Percentiles rank a stretch among this genome's conserved stretches.
Evolutionary conservation across 2,329 filamentous ascomycete genomes (phyloP).

Genomic region (Alternaria gansuensis): DNA sequence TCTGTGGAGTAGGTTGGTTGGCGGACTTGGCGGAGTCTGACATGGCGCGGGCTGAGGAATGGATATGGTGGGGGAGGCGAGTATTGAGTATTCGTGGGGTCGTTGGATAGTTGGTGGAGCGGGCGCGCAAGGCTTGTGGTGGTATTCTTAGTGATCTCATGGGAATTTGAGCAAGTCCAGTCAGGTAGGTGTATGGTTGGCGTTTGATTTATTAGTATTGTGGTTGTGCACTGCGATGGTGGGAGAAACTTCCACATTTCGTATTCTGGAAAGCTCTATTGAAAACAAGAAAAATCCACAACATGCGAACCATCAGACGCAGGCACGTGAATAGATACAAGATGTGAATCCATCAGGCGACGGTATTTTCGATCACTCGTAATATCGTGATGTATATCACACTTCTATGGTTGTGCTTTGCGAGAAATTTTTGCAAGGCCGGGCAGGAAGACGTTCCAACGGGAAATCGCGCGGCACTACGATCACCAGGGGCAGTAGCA

Average conservation of each 20-base stretch:
- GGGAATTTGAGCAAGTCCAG: too few relatives aligned
- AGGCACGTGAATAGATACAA: not conserved
- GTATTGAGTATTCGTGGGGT: not conserved
- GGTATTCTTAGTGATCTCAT: not conserved
- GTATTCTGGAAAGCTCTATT: slow-evolving; percentile 10
- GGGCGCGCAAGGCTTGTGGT: slow-evolving; percentile 1
- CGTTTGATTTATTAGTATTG: not conserved
- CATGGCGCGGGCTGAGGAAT: not conserved
- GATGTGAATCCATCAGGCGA: not conserved
- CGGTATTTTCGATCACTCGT: not conserved
- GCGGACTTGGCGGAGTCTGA: slow-evolving; percentile 3
- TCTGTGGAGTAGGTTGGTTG: slow-evolving; percentile 1
- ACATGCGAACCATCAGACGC: not conserved
- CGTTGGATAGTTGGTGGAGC: not conserved
- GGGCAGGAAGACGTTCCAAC: not conserved
- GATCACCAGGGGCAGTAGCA: not conserved
- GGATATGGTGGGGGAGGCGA: slow-evolving; percentile 1
- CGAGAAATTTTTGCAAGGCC: not conserved
- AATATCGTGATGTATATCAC: not conserved
- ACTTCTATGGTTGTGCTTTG: not conserved
- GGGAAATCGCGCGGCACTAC: not conserved
- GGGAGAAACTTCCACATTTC: not conserved
- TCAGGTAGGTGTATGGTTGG: not conserved
- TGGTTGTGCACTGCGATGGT: not conserved
- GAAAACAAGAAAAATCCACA: not conserved